Evolutionary conservation across 2,329 filamentous ascomycete genomes (phyloP), one percentile per base, ranked within the genome.

Genomic region (Orbilia blumenaviensis): DNA sequence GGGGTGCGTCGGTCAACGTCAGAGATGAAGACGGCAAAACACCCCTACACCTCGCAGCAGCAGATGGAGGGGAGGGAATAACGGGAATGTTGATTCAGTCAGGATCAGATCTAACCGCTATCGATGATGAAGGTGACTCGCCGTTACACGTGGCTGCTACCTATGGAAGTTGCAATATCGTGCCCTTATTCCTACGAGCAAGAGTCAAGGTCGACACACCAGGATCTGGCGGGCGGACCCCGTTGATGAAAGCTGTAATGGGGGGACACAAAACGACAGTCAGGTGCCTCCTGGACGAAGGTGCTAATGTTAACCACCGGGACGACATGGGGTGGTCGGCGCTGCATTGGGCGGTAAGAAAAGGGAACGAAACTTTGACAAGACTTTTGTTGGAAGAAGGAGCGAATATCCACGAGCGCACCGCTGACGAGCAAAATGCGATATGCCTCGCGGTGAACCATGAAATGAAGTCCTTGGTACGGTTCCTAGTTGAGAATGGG

Each of bases 41-140:
- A n/a, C 80, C 81, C 2, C 42, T 82, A 4, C 81, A 82, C 54
- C 77, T 80, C 18, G 81, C 81, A 10, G 80, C 80, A 14, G 73
- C 78, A 25, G 67, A 79, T 23, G 81, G 81, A n/a, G 74, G 80
- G 9, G 78, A 80, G 21, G 78, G 77, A 2, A 78, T 80, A 32
- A 71, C 80, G 5, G 75, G 78, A 29, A 67, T 79, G 27, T 79
- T 82, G 64, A 67, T 81, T 14, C 77, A 77, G 9, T 63, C 78
- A 6, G 78, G 77, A 18, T 72, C 74, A 18, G 63, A 80, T 52
- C 62, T 80, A 42, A 79, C 79, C 14, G 78, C 78, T 6, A 71
- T 50, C 9, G 78, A 80, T 18, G 79, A 79, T 66, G 76, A 79
- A 12, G 80, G 81, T 5, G 78, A 79, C 63, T 79, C 79, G 6